Evolutionary conservation across 2,329 filamentous ascomycete species (phyloP), one percentile per base, ranked within the genome.

Genomic region (Talaromyces verruculosus): DNA sequence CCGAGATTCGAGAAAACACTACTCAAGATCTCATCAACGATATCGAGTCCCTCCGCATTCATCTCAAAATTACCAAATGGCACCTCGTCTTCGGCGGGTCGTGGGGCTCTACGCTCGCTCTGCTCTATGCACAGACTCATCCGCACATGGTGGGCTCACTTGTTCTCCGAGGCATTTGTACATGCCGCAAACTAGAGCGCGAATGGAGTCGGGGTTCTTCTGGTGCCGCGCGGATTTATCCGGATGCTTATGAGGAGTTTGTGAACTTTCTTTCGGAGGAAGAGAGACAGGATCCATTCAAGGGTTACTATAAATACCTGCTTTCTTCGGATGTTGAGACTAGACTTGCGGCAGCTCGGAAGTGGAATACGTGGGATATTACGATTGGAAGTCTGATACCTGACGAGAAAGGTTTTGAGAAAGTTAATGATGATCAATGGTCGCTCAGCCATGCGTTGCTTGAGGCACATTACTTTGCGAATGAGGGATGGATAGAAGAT

Each of bases 41-140:
- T 13, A 47, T 47, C 13, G 43, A 47, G 19, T 47, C 19, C n/a
- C 19, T 47, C 4, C 43, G 43, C 19, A 22, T 22, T 4, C 43
- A 58, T 58, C 33, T 58, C n/a, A 22, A 39, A 17, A 58, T 58
- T 10, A 5, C 33, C 1, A 58, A 58, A 58, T 58, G 53, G 19
- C 53, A 58, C 33, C 53, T 58, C 22, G 53, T 58, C 15, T 58
- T 58, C 33, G 53, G 53, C 4, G 53, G 53, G 1, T 58, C 53
- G 10, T 58, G 53, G 53, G 53, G 53, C 33, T 58, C 53, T 6
- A 33, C 53, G 17, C 53, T 58, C 19, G 53, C 53, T 58, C 33
- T 58, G 19, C 53, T 58, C n/a, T 58, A 58, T 58, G 53, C 53
- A 22, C 53, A 58, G 17, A 35, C 17, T 22, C 15, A 58, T 33